Base-by-base conservation (phyloP, 2,329 filamentous ascomycete species). In the Incumbomyces lentus region DNA sequence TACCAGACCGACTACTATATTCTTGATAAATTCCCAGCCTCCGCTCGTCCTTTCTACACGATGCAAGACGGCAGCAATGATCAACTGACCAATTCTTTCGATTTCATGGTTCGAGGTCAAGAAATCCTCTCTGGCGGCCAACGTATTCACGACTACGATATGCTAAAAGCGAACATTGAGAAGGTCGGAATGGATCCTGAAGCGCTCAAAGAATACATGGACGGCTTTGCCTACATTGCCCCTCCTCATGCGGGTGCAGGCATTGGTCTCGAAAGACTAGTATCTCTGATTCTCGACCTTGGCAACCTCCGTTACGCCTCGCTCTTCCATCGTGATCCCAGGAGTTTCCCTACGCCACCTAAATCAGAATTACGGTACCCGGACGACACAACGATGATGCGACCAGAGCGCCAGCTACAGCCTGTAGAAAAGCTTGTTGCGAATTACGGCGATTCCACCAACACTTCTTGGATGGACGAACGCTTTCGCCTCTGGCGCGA, bases 381-480 rank as follows among this genome's bases (percentile, higher is more conserved):
- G 4, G 83, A 87, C 53, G 82, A 84, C 10, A 84, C 84, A 62
- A 90, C 86, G 0, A 77, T 82, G 53, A 74, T 75, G 43, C 84
- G 85, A 32, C 35, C 29, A 12, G 46, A 49, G 18, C 49, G 49
- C 14, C 22, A 41, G 26, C 45, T 53, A 8, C 51, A 43, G 32
- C 72, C 82, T 0, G 61, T 92, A 2, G 82, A 87, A 62, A 82
- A 89, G 62, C 79, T 90, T 40, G 89, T 90, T 61, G 84, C 84
- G 61, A 92, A 90, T 64, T 92, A 92, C 55, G 86, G 86, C 52
- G 86, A 90, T 61, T 84, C 86, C 1, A 84, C 84, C 52, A 90
- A 90, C 63, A 92, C 86, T 0, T 86, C 84, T 0, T 90, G 85
- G 85, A 74, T 89, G 4, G 86, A 90, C 61, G 81, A 84, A n/a